A percentile compares a stretch with the other conserved stretches of the same genome.
Evolutionary conservation across 306 rosid genomes (phyloP).

Genomic region (Astragalus glycyphyllos): DNA sequence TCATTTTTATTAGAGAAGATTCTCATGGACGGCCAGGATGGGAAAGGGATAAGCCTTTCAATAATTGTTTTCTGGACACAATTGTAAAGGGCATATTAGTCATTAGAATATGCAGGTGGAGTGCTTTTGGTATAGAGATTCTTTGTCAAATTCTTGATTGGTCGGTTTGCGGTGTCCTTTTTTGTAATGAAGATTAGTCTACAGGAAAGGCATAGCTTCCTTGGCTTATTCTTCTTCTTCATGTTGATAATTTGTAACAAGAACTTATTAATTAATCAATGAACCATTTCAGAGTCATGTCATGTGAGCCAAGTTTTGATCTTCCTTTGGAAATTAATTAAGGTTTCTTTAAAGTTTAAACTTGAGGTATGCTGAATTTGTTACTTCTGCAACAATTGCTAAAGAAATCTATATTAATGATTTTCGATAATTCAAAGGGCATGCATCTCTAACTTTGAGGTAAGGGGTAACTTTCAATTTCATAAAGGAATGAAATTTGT

Average conservation of each 20-base stretch:
- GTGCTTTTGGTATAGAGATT: conserved; percentile 53
- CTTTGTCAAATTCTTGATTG: conserved; percentile 58
- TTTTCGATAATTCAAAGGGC: too few relatives aligned
- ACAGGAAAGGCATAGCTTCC: conserved; percentile 55
- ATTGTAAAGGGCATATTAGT: conserved; percentile 54
- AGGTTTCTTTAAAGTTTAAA: conserved; percentile 36
- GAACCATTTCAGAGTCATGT: conserved; percentile 26
- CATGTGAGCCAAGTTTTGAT: conserved; percentile 39
- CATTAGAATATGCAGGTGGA: conserved; percentile 40
- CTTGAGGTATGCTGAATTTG: background rate
- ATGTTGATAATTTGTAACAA: conserved; percentile 41
- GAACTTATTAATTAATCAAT: conserved; percentile 18
- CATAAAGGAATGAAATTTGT: conserved; percentile 29
- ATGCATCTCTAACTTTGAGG: conserved; percentile 26
- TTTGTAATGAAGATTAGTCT: conserved; percentile 45
- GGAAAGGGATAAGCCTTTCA: conserved; percentile 45
- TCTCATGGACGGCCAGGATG: conserved; percentile 34
- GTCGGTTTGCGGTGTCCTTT: conserved; percentile 60
- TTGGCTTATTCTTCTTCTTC: conserved; percentile 42
- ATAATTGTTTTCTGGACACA: conserved; percentile 45
- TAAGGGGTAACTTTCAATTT: conserved; percentile 42
- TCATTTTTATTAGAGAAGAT: conserved; percentile 20
- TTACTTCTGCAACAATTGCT: background rate
- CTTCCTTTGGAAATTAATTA: conserved; percentile 36
- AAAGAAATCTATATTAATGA: too few relatives aligned